Base-by-base conservation (phyloP, 257 asterid species). In the Capsicum chinense region DNA sequence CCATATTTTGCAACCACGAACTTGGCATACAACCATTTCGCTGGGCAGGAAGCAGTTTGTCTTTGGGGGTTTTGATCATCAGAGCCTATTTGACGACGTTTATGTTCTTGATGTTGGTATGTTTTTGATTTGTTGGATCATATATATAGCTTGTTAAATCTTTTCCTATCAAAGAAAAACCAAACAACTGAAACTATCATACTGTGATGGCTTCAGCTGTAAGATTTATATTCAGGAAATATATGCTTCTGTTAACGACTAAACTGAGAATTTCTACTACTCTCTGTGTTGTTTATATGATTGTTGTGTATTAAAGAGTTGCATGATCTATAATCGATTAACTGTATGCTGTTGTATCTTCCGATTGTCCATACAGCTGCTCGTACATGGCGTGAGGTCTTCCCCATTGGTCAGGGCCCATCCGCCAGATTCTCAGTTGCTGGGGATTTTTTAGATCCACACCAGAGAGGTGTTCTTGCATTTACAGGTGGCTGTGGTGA, bases 41-140 rank as follows among this genome's bases (percentile, higher is more conserved):
- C 89, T 92, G 86, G 99, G 98, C 66, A 94, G 90, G 89, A 84
- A 91, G 86, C 88, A 95, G 86, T 89, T 95, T 85, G 97, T 97
- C 85, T 95, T 97, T 85, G 99, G 99, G 64, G 99, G 99, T 83
- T 97, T 97, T 83, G 95, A 95, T 86, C 95, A 93, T 88, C 94
- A 97, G 87, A 95, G 91, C 90, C 88, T 97, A 84, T 97, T 87
- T 86, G 91, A 95, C 86, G 98, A 97, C 85, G 90, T 97, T 79
- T 92, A 93, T 89, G 85, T 93, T 94, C 96, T 97, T 74, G 97
- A 97, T 87, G 86, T 94, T 70, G 99, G 99, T 97, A 94, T 79
- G 96, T 83, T 47, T n/a, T 52, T 76, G n/a, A 35, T n/a, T 52
- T 76, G 59, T 59, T 35, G 7, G 9, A 56, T 10, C 52, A 56